phyloP scores from a whole-genome alignment of 1,139 yeast genomes.

The Geotrichum klebahnii region DNA sequence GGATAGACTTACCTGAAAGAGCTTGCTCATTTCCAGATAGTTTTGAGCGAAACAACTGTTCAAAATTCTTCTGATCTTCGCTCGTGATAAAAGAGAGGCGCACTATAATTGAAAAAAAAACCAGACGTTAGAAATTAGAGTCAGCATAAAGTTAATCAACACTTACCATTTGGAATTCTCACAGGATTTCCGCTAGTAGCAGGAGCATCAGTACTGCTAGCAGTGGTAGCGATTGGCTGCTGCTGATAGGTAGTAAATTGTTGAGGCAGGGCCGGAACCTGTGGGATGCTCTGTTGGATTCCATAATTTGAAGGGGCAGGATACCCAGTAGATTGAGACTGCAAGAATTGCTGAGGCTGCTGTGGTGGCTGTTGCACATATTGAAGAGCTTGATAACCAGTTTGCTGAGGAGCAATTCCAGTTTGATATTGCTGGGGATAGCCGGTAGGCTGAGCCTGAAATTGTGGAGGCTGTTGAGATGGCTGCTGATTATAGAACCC shows the following conservation, averaged over 20 bases:
- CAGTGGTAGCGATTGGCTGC: slow-evolving; percentile 18
- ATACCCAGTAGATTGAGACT: slow-evolving; percentile 31
- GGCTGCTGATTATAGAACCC: slow-evolving; percentile 20
- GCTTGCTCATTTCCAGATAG: slow-evolving; percentile 76
- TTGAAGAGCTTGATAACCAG: slow-evolving; percentile 22
- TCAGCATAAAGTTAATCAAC: slow-evolving; percentile 31
- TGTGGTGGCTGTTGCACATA: slow-evolving; percentile 21
- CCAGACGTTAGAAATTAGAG: slow-evolving; percentile 1
- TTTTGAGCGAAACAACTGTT: slow-evolving; percentile 70
- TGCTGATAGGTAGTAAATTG: slow-evolving; percentile 20
- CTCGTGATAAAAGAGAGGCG: slow-evolving; percentile 81
- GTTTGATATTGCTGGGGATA: slow-evolving; percentile 19
- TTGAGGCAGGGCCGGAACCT: slow-evolving; percentile 23
- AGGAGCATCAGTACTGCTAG: slow-evolving; percentile 30
- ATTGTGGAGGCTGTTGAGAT: slow-evolving; percentile 24
- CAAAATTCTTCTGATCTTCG: slow-evolving; percentile 81
- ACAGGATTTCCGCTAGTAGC: slow-evolving; percentile 32
- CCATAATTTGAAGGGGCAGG: slow-evolving; percentile 19
- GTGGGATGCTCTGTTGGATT: slow-evolving; percentile 18
- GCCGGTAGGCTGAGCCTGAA: slow-evolving; percentile 23
- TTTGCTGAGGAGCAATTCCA: slow-evolving; percentile 19
- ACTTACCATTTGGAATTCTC: slow-evolving; percentile 37
- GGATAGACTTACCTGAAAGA: slow-evolving; percentile 49
- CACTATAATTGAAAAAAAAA: slow-evolving; percentile 42
- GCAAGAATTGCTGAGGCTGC: slow-evolving; percentile 23